These are phyloP conservation scores for Cubamyces lactineus DNA, from an alignment of 768 basidiomycete species.

Conservation along the genomic window DNA sequence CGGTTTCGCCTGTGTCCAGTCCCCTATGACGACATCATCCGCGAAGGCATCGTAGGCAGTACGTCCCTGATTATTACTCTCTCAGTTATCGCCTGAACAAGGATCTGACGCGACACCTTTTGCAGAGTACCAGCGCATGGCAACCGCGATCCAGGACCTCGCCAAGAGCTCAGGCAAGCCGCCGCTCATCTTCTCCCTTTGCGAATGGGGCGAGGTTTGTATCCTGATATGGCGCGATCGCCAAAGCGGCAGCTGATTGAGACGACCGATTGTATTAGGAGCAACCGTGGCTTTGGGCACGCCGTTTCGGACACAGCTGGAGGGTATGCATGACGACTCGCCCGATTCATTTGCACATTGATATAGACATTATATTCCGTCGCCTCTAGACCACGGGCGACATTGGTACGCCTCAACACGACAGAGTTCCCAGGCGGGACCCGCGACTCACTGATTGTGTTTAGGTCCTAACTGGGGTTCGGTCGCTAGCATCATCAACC, in stretches of 20 bases:
- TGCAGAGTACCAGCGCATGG: slow-evolving; percentile 64
- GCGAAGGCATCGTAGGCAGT: slow-evolving; percentile 32
- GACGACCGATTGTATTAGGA: slow-evolving; percentile 38
- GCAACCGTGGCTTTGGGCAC: slow-evolving; percentile 69
- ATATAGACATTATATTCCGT: too few relatives aligned
- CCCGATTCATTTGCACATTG: neutral
- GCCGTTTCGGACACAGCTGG: slow-evolving; percentile 64
- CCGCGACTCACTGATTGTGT: too few relatives aligned
- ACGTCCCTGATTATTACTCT: slow-evolving; percentile 27
- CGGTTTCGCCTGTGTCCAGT: slow-evolving; percentile 6
- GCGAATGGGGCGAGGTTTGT: slow-evolving; percentile 68
- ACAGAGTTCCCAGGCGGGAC: too few relatives aligned
- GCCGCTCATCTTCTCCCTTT: slow-evolving; percentile 62
- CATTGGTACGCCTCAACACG: slow-evolving; percentile 30
- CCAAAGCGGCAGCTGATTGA: too few relatives aligned
- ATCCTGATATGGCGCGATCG: neutral
- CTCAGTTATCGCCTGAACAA: neutral
- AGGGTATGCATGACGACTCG: slow-evolving; percentile 43
- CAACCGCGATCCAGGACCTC: slow-evolving; percentile 56
- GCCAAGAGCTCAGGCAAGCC: slow-evolving; percentile 51
- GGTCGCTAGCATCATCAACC: slow-evolving; percentile 55
- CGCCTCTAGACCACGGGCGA: slow-evolving; percentile 31
- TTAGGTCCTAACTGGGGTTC: slow-evolving; percentile 48
- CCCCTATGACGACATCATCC: slow-evolving; percentile 18
- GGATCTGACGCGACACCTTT: neutral